Evolutionary conservation across 1,139 yeast genomes (phyloP), one percentile per base, ranked within the genome.

Genomic region (Petasospora rhodanensis): DNA sequence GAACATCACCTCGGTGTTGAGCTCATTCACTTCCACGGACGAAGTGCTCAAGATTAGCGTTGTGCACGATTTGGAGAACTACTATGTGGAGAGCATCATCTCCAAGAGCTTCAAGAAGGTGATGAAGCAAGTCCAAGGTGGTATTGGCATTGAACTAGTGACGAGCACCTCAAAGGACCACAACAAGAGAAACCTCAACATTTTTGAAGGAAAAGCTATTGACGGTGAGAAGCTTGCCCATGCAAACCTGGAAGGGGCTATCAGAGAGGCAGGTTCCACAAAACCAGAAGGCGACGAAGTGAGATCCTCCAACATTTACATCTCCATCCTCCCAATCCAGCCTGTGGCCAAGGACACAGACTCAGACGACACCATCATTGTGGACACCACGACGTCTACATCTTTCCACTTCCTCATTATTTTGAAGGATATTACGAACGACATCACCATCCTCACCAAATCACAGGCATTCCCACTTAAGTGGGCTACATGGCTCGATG

Each of bases 211-310:
- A 7, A 81, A 83, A 43, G 53, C 76, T 4, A 73, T 76, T 29
- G 95, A 85, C 53, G 97, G 94, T n/a, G 93, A 83, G 50, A 89
- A 89, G 56, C 70, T 89, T 41, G 83, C 95, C 28, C 68, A 75
- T 49, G 97, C 96, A 6, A 87, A 86, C 55, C 69, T 89, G 47
- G 96, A 87, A 29, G 77, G 77, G 38, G 75, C 82, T 16, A 70
- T 79, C 42, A 75, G 72, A 51, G 32, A 35, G 16, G 41, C 45
- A 14, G 40, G 40, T 24, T 30, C 34, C 22, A 41, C 40, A 24
- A 39, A 8, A 22, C 24, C n/a, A 14, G 17, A 34, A 2, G 39
- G 44, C 5, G 32, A 34, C 18, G 25, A 24, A 32, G 43, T 13
- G 18, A 64, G 66, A 43, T 64, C 62, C 31, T 81, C 83, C 17